Evolutionary conservation across 2,329 filamentous ascomycete genomes (phyloP), one percentile per base, ranked within the genome.

Genomic region (Coniochaeta hoffmannii): DNA sequence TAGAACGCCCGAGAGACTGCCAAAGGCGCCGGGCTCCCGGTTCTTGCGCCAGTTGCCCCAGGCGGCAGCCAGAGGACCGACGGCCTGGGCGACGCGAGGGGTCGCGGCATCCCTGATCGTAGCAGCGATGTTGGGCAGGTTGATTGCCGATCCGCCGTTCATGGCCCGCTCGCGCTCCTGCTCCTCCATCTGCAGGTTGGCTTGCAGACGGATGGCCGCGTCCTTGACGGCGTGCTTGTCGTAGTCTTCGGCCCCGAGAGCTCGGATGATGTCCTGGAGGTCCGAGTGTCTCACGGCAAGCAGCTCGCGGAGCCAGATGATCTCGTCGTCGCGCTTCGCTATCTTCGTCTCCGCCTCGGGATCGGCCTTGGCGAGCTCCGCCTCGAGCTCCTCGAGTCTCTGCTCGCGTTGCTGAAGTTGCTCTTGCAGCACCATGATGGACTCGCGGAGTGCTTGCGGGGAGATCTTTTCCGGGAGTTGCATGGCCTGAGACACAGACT

Each of bases 181-280:
- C 68, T 95, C 89, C 70, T 99, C 93, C 94, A 99, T 99, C 68
- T 97, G 90, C 34, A 99, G 78, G 65, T 96, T 97, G 14, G 94
- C 90, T 68, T 90, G 90, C 58, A 99, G 85, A 54, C 94, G 87
- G 63, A 97, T 97, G 34, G 90, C 89, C 6, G 92, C 91, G 67
- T 97, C 92, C 64, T 89, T 89, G 60, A 97, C 88, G 6, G 82
- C 80, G 59, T 90, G 84, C 56, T 84, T 83, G 69, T 97, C 87
- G 67, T 89, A 94, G 26, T 79, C 76, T 4, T 91, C 86, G 59
- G 85, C 79, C 2, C 87, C 86, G 28, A 97, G 78, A 6, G 88
- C 86, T 53, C 80, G 80, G 67, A 97, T 93, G 58, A 99, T 90
- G 67, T 99, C 94, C 62, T 93, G 88, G 4, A 99, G 79, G 69